Percentiles rank a stretch among this genome's conserved stretches.
These are phyloP conservation scores for Triangularia verruculosa DNA, from an alignment of 2,329 filamentous ascomycete species.

Conservation along the genomic window DNA sequence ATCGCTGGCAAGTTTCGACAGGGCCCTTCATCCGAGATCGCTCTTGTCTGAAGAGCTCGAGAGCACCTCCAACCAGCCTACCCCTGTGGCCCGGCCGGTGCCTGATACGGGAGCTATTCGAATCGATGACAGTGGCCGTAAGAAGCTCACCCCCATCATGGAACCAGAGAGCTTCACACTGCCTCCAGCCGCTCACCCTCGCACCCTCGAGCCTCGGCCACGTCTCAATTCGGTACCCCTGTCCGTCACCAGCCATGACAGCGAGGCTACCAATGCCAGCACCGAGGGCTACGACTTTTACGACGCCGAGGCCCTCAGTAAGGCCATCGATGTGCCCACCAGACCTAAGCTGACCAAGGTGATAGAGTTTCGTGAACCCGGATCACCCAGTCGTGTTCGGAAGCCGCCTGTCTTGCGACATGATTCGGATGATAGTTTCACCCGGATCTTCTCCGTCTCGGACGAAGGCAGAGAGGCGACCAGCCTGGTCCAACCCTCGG, in stretches of 20 bases:
- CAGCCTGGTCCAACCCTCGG: not conserved
- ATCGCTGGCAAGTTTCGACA: conserved; percentile 36
- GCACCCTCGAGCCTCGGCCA: conserved; percentile 37
- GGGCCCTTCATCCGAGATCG: conserved; percentile 38
- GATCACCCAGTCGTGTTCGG: conserved; percentile 31
- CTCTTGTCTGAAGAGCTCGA: conserved; percentile 56
- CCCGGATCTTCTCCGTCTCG: conserved; percentile 58
- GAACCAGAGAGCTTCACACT: conserved; percentile 52
- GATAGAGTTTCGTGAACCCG: conserved; percentile 35
- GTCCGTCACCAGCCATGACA: conserved; percentile 51
- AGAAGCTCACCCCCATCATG: conserved; percentile 45
- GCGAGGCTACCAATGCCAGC: conserved; percentile 42
- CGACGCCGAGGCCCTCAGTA: conserved; percentile 52
- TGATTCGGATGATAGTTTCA: conserved; percentile 58
- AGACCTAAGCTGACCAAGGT: conserved; percentile 37
- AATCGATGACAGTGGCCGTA: conserved; percentile 25
- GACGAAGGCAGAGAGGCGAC: conserved; percentile 44
- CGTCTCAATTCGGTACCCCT: conserved; percentile 50
- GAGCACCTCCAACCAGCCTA: conserved; percentile 61
- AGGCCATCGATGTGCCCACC: conserved; percentile 52
- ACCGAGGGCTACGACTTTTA: conserved; percentile 66
- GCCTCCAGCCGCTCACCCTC: conserved; percentile 43
- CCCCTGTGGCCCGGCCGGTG: conserved; percentile 55
- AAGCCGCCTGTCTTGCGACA: conserved; percentile 38
- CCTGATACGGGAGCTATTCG: conserved; percentile 34